These are phyloP conservation scores for Lobosporangium transversale DNA, from an alignment of 192 early-diverging fungal genomes.

Conservation along the genomic window DNA sequence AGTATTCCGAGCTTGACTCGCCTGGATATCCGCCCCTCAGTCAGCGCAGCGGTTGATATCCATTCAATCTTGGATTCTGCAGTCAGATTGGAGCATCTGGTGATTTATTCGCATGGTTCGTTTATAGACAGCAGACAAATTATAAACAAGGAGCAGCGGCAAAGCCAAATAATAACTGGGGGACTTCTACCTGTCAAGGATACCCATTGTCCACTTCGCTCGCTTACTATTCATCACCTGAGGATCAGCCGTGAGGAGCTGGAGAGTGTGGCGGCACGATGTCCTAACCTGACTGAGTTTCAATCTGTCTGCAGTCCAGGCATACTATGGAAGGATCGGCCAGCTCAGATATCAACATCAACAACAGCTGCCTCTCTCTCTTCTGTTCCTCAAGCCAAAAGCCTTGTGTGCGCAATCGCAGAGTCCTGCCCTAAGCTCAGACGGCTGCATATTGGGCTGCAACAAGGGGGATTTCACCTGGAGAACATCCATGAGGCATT, in stretches of 20 bases:
- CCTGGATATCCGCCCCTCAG: conserved; percentile 28
- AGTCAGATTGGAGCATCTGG: conserved; percentile 7
- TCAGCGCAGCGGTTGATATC: conserved; percentile 26
- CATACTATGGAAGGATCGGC: conserved; percentile 20
- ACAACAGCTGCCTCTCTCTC: neutral
- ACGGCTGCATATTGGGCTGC: conserved; percentile 32
- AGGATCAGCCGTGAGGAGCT: conserved; percentile 34
- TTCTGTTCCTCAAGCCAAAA: neutral
- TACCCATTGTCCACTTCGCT: conserved; percentile 8
- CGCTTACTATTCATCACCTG: conserved; percentile 40
- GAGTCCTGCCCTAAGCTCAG: conserved; percentile 10
- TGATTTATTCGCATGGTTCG: conserved; percentile 25
- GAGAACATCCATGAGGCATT: conserved; percentile 27
- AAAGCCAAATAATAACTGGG: neutral
- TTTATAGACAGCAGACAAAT: conserved; percentile 15
- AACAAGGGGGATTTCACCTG: conserved; percentile 41
- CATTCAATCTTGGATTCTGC: conserved; percentile 43
- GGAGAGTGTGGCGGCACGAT: conserved; percentile 15
- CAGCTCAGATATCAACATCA: neutral
- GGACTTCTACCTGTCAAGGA: neutral
- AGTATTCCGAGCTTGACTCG: conserved; percentile 28
- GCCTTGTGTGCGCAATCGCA: conserved; percentile 18
- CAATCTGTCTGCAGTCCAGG: conserved; percentile 37
- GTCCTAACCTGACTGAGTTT: conserved; percentile 42
- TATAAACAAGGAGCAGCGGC: neutral